Base-by-base conservation (phyloP, 108 stramenopile genomes). In the Aureococcus anophagefferens region DNA sequence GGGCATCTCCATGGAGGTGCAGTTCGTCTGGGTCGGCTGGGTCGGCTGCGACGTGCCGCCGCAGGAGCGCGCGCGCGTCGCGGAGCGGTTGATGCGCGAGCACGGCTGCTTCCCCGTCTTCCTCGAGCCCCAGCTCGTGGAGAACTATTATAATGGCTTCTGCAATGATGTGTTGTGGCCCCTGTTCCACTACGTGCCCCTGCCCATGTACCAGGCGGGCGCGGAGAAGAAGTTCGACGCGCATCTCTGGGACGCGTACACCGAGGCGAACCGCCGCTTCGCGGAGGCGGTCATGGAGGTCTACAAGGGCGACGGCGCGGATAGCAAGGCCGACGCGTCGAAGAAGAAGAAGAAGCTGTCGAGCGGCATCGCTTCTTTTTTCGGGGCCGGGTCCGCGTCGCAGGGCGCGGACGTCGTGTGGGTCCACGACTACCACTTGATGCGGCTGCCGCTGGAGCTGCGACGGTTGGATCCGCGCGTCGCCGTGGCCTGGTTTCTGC, bases 361-460 rank as follows among this genome's bases (percentile, higher is more conserved):
- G 37, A 9, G 7, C 37, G 37, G 11, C 37, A n/a, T n/a, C n/a
- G n/a, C n/a, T n/a, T n/a, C n/a, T n/a, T n/a, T n/a, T n/a, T n/a
- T n/a, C n/a, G 37, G 37, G 7, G 37, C 7, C 7, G 37, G 37
- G 7, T 59, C 51, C 21, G 14, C 51, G 7, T 16, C 21, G 25
- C 1, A 25, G 51, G 51, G 17, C 21, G 21, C 51, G 51, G 86
- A 88, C 81, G 62, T 87, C 67, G 66, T 88, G 17, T 88, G 87
- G 87, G 75, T 87, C 36, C 87, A 88, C 69, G 87, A 82, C 34
- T 84, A 82, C 76, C 84, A 87, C 75, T 83, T 88, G 46, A 78
- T 88, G 31, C 64, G 87, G 44, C 63, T 88, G 35, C 87, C 87
- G 28, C 69, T 70, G 46, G 79, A 85, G 64, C 79, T 88, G 18